Percentiles rank a stretch among this genome's conserved stretches.
Conservation (phyloP, 176 grass and related monocot species). For the Triticum urartu region DNA sequence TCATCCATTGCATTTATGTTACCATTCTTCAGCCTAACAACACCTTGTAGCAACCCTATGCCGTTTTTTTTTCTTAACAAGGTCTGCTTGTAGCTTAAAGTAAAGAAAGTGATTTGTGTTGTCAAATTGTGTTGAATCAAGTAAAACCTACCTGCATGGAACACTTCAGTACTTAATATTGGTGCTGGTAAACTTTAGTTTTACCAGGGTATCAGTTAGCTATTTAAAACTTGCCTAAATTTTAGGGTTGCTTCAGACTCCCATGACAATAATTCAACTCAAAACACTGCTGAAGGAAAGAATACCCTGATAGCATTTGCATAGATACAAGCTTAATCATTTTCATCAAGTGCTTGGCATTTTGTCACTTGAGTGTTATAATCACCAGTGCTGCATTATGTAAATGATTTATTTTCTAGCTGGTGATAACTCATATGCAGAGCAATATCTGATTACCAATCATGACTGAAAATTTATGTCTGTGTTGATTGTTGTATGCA, state of each 20-base stretch:
- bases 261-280: background rate
- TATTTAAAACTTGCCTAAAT: background rate
- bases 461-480: conserved; percentile 1
- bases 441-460: background rate
- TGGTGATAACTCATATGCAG: conserved; percentile 12
- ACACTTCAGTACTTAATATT: conserved; percentile 10
- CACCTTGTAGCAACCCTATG: background rate
- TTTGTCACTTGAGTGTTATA: background rate
- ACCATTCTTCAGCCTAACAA: background rate
- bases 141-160: background rate
- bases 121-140: conserved; percentile 11
- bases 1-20: background rate
- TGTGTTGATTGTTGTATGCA: conserved; percentile 37
- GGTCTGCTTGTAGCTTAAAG: background rate
- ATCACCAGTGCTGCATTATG: background rate
- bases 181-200: background rate
- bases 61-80: background rate
- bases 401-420: background rate
- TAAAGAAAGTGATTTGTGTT: background rate
- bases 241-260: background rate
- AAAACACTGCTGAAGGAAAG: background rate
- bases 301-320: background rate
- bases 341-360: background rate
- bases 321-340: background rate
- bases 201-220: background rate